Conservation (phyloP, 805 yeast species). For the Zygosaccharomyces lentus region DNA sequence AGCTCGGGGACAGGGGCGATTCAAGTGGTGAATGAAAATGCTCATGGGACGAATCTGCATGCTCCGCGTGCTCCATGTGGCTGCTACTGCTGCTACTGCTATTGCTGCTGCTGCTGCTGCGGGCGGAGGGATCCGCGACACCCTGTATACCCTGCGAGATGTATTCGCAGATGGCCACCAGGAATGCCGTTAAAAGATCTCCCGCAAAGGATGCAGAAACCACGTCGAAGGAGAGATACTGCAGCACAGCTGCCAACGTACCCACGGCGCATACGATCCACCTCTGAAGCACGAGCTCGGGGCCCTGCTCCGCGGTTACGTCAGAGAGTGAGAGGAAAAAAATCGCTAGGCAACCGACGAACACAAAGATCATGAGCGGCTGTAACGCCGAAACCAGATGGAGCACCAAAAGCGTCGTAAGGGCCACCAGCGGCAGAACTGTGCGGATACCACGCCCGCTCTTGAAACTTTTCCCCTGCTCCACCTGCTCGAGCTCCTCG, state of each 20-base stretch:
- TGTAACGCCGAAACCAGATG: constrained; percentile 17
- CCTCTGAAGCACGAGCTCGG: constrained; percentile 13
- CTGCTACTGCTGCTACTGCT: no score
- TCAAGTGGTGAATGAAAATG: constrained; percentile 9
- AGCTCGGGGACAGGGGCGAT: constrained; percentile 1
- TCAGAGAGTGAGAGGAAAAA: constrained; percentile 29
- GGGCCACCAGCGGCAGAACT: constrained; percentile 1
- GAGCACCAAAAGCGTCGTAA: constrained; percentile 3
- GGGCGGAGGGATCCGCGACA: background rate
- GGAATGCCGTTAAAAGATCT: constrained; percentile 14
- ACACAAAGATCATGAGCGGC: constrained; percentile 31
- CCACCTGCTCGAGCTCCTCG: background rate
- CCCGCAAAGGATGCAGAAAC: constrained; percentile 12
- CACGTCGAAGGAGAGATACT: constrained; percentile 34
- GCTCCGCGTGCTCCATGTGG: background rate
- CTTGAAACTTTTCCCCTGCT: background rate
- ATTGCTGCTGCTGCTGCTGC: no score
- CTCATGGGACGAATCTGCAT: background rate
- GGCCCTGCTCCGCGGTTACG: constrained; percentile 10
- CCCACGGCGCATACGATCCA: constrained; percentile 29
- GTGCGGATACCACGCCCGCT: background rate
- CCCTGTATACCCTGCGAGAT: constrained; percentile 5
- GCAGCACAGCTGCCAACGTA: constrained; percentile 33
- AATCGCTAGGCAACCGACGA: constrained; percentile 28
- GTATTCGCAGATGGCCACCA: background rate